phyloP scores from a whole-genome alignment of 345 rosid species.

The Aegle marmelos region DNA sequence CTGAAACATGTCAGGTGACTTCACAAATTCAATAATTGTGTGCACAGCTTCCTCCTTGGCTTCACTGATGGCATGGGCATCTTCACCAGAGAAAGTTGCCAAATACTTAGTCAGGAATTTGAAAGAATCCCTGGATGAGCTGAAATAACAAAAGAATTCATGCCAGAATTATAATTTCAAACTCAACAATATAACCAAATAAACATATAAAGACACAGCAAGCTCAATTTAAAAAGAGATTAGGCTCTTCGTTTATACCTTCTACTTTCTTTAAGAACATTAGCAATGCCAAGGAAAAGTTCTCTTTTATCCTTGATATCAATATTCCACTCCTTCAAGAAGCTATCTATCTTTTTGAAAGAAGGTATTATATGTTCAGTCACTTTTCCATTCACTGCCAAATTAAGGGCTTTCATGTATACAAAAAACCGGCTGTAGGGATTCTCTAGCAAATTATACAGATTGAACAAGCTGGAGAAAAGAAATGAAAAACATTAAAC shows the following conservation, averaged over 20 bases:
- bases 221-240: neutral
- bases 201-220: neutral
- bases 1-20: slow-evolving; percentile 87
- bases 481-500: slow-evolving; percentile 17
- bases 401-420: slow-evolving; percentile 67
- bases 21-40: slow-evolving; percentile 75
- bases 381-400: slow-evolving; percentile 79
- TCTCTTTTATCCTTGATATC: slow-evolving; percentile 76
- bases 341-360: slow-evolving; percentile 72
- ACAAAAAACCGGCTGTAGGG: slow-evolving; percentile 68
- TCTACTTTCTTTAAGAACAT: slow-evolving; percentile 70
- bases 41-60: slow-evolving; percentile 91
- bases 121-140: slow-evolving; percentile 71
- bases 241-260: slow-evolving; percentile 38
- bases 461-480: slow-evolving; percentile 80
- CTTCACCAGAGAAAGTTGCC: slow-evolving; percentile 82
- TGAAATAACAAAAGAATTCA: slow-evolving; percentile 27
- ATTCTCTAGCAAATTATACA: slow-evolving; percentile 77
- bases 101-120: slow-evolving; percentile 75
- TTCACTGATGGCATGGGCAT: slow-evolving; percentile 52
- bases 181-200: neutral
- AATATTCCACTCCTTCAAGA: slow-evolving; percentile 94
- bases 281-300: slow-evolving; percentile 70
- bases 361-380: slow-evolving; percentile 69
- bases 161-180: neutral